These are phyloP conservation scores for Flaveria floridana DNA, from an alignment of 140 eudicot species.

Conservation along the genomic window DNA sequence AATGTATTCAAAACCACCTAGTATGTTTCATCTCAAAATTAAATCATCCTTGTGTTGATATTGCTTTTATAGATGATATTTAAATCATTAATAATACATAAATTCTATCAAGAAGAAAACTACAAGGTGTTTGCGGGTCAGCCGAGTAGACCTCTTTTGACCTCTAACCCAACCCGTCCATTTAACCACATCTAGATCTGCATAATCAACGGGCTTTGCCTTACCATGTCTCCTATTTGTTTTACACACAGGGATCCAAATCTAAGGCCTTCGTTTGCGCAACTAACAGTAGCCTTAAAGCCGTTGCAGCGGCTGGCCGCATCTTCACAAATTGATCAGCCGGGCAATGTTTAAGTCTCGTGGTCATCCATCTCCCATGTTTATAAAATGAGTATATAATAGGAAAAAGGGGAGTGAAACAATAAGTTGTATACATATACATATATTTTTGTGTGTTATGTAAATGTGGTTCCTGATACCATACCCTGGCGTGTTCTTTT, in stretches of 20 bases:
- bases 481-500: slow-evolving; percentile 5
- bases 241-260: slow-evolving; percentile 70
- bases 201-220: background rate
- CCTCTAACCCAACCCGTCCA: background rate
- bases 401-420: slow-evolving; percentile 25
- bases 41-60: background rate
- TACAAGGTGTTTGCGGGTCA: background rate
- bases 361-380: slow-evolving; percentile 32
- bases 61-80: background rate
- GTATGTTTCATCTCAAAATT: background rate
- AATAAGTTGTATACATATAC: slow-evolving; percentile 25
- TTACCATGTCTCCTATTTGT: background rate
- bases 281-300: slow-evolving; percentile 77
- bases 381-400: slow-evolving; percentile 36
- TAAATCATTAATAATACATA: background rate
- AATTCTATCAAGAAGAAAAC: background rate
- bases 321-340: slow-evolving; percentile 51
- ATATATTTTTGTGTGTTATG: slow-evolving; percentile 36
- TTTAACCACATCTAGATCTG: background rate
- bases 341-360: slow-evolving; percentile 44
- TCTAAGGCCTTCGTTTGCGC: slow-evolving; percentile 90
- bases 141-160: background rate
- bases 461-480: slow-evolving; percentile 23
- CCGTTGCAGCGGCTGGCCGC: slow-evolving; percentile 75
- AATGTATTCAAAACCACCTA: background rate